phyloP scores from a whole-genome alignment of 805 yeast species.

The Maudiozyma turicensis region DNA sequence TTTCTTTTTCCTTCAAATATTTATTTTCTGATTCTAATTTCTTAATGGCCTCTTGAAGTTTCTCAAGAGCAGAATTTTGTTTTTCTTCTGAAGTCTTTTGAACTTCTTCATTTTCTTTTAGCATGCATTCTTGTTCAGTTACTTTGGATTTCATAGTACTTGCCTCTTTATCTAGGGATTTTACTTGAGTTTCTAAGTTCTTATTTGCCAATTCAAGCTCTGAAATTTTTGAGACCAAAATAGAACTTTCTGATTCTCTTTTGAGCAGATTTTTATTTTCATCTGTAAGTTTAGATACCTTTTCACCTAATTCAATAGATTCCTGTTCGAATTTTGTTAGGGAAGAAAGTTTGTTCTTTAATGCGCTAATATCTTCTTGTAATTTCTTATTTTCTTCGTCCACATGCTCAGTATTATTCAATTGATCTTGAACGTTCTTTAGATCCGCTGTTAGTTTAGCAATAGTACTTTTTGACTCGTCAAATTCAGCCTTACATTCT shows the following conservation, averaged over 20 bases:
- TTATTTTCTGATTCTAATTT: conserved; percentile 4
- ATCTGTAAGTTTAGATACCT: background rate
- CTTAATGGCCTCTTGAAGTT: conserved; percentile 1
- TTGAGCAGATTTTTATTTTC: background rate
- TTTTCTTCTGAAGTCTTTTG: background rate
- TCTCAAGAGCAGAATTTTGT: conserved; percentile 3
- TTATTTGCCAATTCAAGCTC: background rate
- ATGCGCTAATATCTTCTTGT: background rate
- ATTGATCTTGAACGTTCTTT: background rate
- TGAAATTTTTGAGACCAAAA: background rate
- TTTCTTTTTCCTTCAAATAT: conserved; percentile 6
- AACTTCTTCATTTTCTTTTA: background rate
- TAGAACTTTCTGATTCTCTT: background rate
- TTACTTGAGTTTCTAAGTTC: background rate
- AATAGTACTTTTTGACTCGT: background rate
- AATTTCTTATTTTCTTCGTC: background rate
- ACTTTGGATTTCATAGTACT: background rate
- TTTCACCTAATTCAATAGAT: background rate
- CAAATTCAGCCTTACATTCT: background rate
- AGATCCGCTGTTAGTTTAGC: background rate
- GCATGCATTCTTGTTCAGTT: background rate
- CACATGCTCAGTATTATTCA: background rate
- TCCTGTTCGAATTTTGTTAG: background rate
- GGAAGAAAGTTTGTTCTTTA: background rate
- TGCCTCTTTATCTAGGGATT: background rate